A percentile compares a stretch with the other conserved stretches of the same genome.
Evolutionary conservation across 2,329 filamentous ascomycete species (phyloP).

Genomic region (Pyrenophora teres): DNA sequence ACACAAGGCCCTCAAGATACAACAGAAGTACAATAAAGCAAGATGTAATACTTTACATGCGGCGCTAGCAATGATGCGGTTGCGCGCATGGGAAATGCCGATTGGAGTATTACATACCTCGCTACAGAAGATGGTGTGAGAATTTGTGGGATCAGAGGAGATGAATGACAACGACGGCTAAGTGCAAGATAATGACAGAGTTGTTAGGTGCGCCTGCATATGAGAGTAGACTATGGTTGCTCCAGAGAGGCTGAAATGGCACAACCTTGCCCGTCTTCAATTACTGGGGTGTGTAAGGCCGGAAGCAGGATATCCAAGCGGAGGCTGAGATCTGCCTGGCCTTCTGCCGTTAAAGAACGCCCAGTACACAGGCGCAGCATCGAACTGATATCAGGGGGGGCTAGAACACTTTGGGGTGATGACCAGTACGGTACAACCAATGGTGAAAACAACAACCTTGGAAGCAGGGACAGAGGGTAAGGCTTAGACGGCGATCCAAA

Average conservation of each 20-base stretch:
- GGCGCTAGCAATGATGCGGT: not conserved
- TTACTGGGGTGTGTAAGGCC: slow-evolving; percentile 27
- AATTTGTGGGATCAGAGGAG: slow-evolving; percentile 23
- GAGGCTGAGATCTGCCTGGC: slow-evolving; percentile 22
- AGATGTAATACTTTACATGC: slow-evolving; percentile 4
- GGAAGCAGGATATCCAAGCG: slow-evolving; percentile 30
- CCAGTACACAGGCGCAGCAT: slow-evolving; percentile 19
- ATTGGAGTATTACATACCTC: slow-evolving; percentile 32
- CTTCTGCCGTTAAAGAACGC: slow-evolving; percentile 14
- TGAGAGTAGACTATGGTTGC: slow-evolving; percentile 27
- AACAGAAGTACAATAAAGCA: not conserved
- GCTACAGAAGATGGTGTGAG: slow-evolving; percentile 32
- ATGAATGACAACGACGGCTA: slow-evolving; percentile 24
- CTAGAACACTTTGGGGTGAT: slow-evolving; percentile 26
- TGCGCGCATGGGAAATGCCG: not conserved
- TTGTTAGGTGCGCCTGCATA: slow-evolving; percentile 27
- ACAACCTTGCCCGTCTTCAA: slow-evolving; percentile 31
- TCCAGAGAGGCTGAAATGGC: slow-evolving; percentile 33
- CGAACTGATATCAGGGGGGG: slow-evolving; percentile 21
- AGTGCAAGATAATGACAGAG: slow-evolving; percentile 34
- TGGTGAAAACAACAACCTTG: slow-evolving; percentile 14
- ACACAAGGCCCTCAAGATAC: not conserved
- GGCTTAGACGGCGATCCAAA: slow-evolving; percentile 19
- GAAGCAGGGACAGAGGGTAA: slow-evolving; percentile 22
- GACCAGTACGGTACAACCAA: slow-evolving; percentile 26